phyloP scores from a whole-genome alignment of 768 basidiomycete genomes.

The Trametes elegans region DNA sequence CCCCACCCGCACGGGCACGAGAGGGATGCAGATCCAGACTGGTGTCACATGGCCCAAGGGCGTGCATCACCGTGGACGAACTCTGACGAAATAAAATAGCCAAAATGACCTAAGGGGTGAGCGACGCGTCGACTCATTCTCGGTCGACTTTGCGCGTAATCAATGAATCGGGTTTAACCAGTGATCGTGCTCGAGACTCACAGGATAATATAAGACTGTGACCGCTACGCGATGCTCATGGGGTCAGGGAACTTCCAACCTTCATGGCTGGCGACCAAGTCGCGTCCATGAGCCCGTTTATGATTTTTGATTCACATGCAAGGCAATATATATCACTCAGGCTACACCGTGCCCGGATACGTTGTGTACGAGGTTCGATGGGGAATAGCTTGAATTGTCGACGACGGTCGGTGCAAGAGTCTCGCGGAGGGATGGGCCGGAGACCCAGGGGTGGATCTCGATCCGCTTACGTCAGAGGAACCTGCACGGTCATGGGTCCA shows the following conservation, averaged over 20 bases:
- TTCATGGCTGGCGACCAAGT: no score
- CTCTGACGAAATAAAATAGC: constrained; percentile 10
- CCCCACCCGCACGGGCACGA: not conserved
- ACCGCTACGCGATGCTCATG: not conserved
- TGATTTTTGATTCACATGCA: no score
- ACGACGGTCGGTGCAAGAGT: no score
- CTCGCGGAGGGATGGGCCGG: no score
- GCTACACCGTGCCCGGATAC: no score
- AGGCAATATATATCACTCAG: no score
- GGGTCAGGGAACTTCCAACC: no score
- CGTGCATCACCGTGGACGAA: constrained; percentile 12
- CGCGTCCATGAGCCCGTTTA: no score
- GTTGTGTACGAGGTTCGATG: no score
- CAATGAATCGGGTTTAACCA: not conserved
- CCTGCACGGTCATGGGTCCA: constrained; percentile 10
- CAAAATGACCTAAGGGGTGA: constrained; percentile 13
- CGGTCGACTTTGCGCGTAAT: not conserved
- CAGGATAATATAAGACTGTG: not conserved
- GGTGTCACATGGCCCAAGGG: constrained; percentile 11
- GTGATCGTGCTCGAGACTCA: not conserved
- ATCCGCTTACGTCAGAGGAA: constrained; percentile 11
- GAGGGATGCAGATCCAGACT: constrained; percentile 8
- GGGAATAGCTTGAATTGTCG: no score
- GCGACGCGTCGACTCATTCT: not conserved
- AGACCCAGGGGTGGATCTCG: not conserved